Base-by-base conservation (phyloP, 495 filamentous ascomycete species). In the Clohesyomyces aquaticus region DNA sequence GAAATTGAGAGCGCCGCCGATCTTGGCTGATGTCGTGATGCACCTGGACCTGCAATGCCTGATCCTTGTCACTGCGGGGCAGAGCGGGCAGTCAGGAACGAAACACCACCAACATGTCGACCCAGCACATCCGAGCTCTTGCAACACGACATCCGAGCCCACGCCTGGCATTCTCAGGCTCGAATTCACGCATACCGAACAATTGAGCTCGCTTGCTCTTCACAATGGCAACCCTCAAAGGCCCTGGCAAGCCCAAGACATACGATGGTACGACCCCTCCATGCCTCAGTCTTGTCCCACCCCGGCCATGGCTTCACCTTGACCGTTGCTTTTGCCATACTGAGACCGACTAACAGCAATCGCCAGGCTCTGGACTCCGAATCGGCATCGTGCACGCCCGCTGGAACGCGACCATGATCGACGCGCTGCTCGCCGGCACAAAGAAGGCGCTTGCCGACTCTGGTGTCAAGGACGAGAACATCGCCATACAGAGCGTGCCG, bases 381-480 rank as follows among this genome's bases (percentile, higher is more conserved):
- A 87, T 98, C 72, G 93, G 88, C 56, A 96, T 98, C 71, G 85
- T 98, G 28, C 94, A 97, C 77, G 94, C 93, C 23, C 86, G 94
- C 64, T 98, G 94, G 94, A 98, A 98, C 77, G 85, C 81, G 51
- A 76, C 68, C 29, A 83, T 91, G 63, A 93, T 98, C 75, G 85
- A 88, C 27, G 81, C 87, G 29, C 85, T 98, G 21, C 81, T 98
- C 45, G 80, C 81, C 26, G 94, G 94, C 55, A 81, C 87, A 8
- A 83, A 82, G 65, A 84, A 84, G 60, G 77, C 77, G 38, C 81
- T 93, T 25, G 63, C 82, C 1, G 79, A 81, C 27, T 83, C 87
- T 52, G 95, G 95, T 50, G 94, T 98, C 49, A 84, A 83, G 66
- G 85, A 90, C 73, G 86, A 89, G 57, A 96, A 96, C 74, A 96